These are phyloP conservation scores for Cryptococcus amylolentus DNA, from an alignment of 1,284 basidiomycete species.

Conservation along the genomic window DNA sequence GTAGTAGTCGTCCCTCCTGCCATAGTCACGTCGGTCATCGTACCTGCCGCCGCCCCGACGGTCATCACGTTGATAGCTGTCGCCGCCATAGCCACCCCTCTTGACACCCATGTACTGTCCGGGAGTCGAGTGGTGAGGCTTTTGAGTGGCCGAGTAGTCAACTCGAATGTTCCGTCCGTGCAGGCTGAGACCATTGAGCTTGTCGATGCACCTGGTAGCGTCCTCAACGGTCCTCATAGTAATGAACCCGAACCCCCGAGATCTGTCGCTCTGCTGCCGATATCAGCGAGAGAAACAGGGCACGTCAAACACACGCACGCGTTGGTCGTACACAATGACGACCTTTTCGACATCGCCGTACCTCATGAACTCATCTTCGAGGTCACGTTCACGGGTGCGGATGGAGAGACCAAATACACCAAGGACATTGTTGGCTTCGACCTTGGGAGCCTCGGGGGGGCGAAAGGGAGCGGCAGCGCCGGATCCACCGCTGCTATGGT, in stretches of 20 bases:
- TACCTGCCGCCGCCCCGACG: neutral
- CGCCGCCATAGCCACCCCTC: constrained; percentile 44
- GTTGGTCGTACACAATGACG: constrained; percentile 96
- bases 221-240: constrained; percentile 85
- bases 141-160: constrained; percentile 90
- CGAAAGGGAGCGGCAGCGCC: neutral
- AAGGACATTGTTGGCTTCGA: constrained; percentile 80
- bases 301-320: constrained; percentile 58
- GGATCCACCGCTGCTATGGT: neutral
- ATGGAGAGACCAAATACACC: constrained; percentile 97
- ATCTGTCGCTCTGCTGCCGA: constrained; percentile 73
- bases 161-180: constrained; percentile 95
- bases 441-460: constrained; percentile 30
- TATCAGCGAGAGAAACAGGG: neutral
- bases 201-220: constrained; percentile 79
- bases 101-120: constrained; percentile 96
- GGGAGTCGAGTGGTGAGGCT: constrained; percentile 91
- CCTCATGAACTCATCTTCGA: constrained; percentile 88
- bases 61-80: constrained; percentile 39
- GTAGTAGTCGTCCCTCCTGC: neutral
- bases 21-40: constrained; percentile 4
- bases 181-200: constrained; percentile 88
- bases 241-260: constrained; percentile 96
- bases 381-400: constrained; percentile 85
- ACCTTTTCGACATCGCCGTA: constrained; percentile 92